Evolutionary conservation across 2,329 filamentous ascomycete species (phyloP).

Genomic region (Sporothrix protearum): DNA sequence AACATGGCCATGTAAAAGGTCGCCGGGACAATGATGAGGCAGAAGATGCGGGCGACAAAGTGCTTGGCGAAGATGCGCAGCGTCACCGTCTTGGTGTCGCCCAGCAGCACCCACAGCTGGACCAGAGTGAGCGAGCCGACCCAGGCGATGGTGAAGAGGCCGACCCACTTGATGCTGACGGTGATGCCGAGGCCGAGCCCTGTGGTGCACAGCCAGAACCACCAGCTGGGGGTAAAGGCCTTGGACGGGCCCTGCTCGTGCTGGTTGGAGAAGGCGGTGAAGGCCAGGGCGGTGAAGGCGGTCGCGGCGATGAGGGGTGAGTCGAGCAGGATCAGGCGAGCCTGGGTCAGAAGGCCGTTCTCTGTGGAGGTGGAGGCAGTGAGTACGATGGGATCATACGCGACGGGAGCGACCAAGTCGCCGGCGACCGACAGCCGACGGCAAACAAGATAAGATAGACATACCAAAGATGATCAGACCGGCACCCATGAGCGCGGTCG

Average conservation of each 20-base stretch:
- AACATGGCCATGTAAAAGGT: slow-evolving; percentile 97
- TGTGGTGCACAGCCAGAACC: slow-evolving; percentile 92
- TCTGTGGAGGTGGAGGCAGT: slow-evolving; percentile 50
- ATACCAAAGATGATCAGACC: slow-evolving; percentile 85
- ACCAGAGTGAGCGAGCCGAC: slow-evolving; percentile 85
- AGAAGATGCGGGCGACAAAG: slow-evolving; percentile 85
- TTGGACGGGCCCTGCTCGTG: slow-evolving; percentile 87
- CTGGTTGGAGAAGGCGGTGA: slow-evolving; percentile 92
- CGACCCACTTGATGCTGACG: slow-evolving; percentile 97
- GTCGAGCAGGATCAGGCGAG: slow-evolving; percentile 91
- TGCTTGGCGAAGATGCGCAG: slow-evolving; percentile 88
- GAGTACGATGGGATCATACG: neutral
- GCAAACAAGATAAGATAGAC: slow-evolving; percentile 35
- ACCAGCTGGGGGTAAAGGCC: slow-evolving; percentile 88
- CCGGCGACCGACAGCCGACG: too few relatives aligned
- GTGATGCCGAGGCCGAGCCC: slow-evolving; percentile 87
- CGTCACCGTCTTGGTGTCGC: slow-evolving; percentile 81
- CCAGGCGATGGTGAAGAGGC: slow-evolving; percentile 97
- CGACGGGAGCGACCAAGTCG: too few relatives aligned
- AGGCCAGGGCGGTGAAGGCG: slow-evolving; percentile 83
- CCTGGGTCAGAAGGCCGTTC: slow-evolving; percentile 92
- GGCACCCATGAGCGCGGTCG: slow-evolving; percentile 78
- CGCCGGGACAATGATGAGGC: slow-evolving; percentile 81
- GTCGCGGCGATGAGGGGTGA: slow-evolving; percentile 92
- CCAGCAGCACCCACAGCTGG: slow-evolving; percentile 92